Evolutionary conservation across 192 early-diverging fungal genomes (phyloP).

Genomic region (Gonapodya prolifera): DNA sequence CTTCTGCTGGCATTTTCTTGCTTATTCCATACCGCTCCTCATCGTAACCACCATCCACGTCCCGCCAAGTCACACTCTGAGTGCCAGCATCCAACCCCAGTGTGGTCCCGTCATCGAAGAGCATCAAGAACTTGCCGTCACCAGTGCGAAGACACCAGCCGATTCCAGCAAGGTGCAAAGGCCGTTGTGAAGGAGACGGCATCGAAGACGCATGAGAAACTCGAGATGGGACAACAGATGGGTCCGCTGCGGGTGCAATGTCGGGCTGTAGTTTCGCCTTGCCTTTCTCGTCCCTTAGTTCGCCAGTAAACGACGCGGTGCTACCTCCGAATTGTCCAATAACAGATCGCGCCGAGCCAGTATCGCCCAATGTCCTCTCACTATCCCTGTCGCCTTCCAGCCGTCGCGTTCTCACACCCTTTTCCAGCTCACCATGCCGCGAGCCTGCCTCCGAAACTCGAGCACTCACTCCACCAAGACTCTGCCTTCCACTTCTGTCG

Average conservation of each 20-base stretch:
- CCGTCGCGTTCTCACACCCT: too few relatives aligned
- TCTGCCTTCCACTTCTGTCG: too few relatives aligned
- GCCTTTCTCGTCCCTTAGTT: conserved; percentile 3
- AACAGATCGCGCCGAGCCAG: neutral
- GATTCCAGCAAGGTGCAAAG: conserved; percentile 19
- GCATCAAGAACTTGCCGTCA: conserved; percentile 24
- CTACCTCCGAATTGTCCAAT: neutral
- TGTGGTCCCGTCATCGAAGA: conserved; percentile 36
- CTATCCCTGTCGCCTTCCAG: too few relatives aligned
- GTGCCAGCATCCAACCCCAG: too few relatives aligned
- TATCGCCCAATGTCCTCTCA: too few relatives aligned
- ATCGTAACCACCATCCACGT: too few relatives aligned
- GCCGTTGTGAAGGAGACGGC: neutral
- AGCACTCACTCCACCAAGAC: too few relatives aligned
- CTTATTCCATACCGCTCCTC: too few relatives aligned
- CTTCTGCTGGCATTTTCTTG: too few relatives aligned
- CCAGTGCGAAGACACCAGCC: conserved; percentile 31
- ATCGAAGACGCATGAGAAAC: neutral
- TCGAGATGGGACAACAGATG: neutral
- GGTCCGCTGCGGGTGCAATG: conserved; percentile 7
- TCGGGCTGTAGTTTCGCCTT: conserved; percentile 5
- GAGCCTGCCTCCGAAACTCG: too few relatives aligned
- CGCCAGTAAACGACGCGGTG: neutral
- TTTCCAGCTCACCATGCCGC: too few relatives aligned
- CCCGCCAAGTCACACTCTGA: too few relatives aligned